Evolutionary conservation across 345 rosid species (phyloP), one percentile per base, ranked within the genome.

Genomic region (Anacardium occidentale): DNA sequence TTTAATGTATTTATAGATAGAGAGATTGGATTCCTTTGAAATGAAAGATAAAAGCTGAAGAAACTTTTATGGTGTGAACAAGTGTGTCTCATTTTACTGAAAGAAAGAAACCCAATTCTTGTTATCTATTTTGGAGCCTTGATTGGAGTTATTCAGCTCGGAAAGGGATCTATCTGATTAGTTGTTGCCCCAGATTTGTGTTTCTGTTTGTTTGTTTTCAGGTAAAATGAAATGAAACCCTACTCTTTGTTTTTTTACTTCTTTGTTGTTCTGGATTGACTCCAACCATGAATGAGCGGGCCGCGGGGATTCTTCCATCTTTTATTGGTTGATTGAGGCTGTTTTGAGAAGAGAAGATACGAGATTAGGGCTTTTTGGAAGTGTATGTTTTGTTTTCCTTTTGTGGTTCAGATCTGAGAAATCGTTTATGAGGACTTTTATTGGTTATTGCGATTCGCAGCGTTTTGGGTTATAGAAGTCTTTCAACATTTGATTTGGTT

Each of bases 201-300:
- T 60, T 47, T 47, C 17, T 47, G 13, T 47, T 47, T 10, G 17
- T 47, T 2, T 47, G 3, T 6, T 20, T 6, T 55, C 51, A 55
- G 62, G 72, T 68, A 34, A 34, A 53, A 40, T 40, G 22, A 34
- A 53, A 40, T 40, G 22, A 42, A 17, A 34, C 65, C 22, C 44
- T 53, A 44, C 18, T 13, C 7, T 54, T 55, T 66, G 14, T 21
- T 40, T n/a, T 50, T 50, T 10, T 66, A 26, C 14, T 66, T 51
- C 4, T 25, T 53, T 53, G 5, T 64, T 68, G 71, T 15, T 67
- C 42, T 67, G 48, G 71, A 50, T 67, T 37, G 65, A 58, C 40
- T 17, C 34, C 37, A 25, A 26, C 8, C 6, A 3, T 29, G 44
- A 9, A 12, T 15, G 47, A 2, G 12, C 45, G 65, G 0, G 9